phyloP scores from a whole-genome alignment of 2,329 filamentous ascomycete species.

The Arthrobotrys sphaeroides region DNA sequence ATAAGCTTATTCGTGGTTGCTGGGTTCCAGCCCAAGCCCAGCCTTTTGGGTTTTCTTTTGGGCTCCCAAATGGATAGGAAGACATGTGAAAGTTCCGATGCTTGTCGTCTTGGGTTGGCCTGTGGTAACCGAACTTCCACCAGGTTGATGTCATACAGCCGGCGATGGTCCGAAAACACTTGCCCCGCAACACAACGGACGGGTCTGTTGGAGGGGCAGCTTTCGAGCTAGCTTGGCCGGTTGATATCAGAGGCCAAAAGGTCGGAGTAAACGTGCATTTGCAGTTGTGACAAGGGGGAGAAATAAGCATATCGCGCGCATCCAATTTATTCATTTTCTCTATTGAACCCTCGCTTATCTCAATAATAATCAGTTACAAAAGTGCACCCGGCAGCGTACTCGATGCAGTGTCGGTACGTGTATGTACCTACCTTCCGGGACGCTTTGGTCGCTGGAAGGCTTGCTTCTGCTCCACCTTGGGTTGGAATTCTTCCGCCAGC shows the following conservation, averaged over 20 bases:
- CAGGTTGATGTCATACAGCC: constrained; percentile 52
- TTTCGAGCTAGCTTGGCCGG: neutral
- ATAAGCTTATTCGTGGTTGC: constrained; percentile 49
- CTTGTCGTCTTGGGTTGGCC: constrained; percentile 11
- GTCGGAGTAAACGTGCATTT: too few species aligned
- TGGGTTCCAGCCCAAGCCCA: constrained; percentile 34
- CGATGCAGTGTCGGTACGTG: constrained; percentile 1
- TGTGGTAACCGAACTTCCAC: constrained; percentile 48
- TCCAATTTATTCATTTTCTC: constrained; percentile 15
- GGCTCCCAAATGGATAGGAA: neutral
- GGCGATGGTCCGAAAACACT: constrained; percentile 48
- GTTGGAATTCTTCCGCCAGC: constrained; percentile 74
- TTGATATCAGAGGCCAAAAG: too few species aligned
- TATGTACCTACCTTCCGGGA: constrained; percentile 71
- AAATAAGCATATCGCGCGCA: too few species aligned
- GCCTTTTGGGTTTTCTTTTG: constrained; percentile 9
- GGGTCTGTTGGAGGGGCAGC: constrained; percentile 33
- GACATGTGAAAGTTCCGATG: constrained; percentile 52
- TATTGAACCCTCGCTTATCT: constrained; percentile 49
- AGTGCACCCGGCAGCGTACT: constrained; percentile 1
- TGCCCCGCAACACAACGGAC: constrained; percentile 50
- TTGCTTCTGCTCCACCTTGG: constrained; percentile 72
- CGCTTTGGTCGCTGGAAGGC: constrained; percentile 81
- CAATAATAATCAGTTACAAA: constrained; percentile 33
- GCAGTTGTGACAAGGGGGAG: too few species aligned